phyloP scores from a whole-genome alignment of 768 basidiomycete species.

The Suillus hirtellus region DNA sequence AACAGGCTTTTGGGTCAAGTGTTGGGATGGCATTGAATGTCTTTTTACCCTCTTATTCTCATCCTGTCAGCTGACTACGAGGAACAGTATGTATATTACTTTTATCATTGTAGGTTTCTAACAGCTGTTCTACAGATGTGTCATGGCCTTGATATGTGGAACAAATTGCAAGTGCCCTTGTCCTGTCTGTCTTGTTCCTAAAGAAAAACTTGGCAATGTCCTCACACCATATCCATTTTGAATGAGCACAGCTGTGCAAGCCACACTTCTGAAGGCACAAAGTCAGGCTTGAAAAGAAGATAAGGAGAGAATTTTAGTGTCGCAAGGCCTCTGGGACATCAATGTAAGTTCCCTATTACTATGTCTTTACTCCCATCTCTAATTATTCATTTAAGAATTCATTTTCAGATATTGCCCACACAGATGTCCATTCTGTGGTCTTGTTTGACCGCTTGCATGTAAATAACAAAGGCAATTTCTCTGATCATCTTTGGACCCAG shows the following conservation, averaged over 20 bases:
- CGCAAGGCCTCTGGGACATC: conserved; percentile 17
- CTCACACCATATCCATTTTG: conserved; percentile 7
- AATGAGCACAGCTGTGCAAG: conserved; percentile 21
- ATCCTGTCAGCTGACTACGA: conserved; percentile 45
- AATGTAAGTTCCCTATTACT: conserved; percentile 12
- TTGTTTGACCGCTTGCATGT: conserved; percentile 43
- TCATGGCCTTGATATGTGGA: conserved; percentile 39
- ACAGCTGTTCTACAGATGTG: conserved; percentile 22
- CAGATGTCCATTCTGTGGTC: conserved; percentile 34
- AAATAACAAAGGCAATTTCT: conserved; percentile 33
- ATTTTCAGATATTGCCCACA: conserved; percentile 36
- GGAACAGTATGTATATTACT: conserved; percentile 38
- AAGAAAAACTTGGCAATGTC: conserved; percentile 24
- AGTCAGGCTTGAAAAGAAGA: conserved; percentile 10
- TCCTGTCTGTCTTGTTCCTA: conserved; percentile 38
- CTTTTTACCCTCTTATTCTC: conserved; percentile 33
- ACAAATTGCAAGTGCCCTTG: conserved; percentile 31
- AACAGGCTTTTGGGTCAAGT: conserved; percentile 20
- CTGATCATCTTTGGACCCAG: conserved; percentile 32
- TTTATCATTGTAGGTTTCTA: neutral
- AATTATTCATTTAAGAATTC: conserved; percentile 20
- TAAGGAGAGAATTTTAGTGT: conserved; percentile 20
- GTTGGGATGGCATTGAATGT: conserved; percentile 31
- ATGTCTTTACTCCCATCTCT: neutral
- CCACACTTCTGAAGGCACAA: conserved; percentile 15